A percentile compares a stretch with the other conserved stretches of the same genome.
Evolutionary conservation across 2,329 filamentous ascomycete species (phyloP).

Genomic region (Colletotrichum sp.): DNA sequence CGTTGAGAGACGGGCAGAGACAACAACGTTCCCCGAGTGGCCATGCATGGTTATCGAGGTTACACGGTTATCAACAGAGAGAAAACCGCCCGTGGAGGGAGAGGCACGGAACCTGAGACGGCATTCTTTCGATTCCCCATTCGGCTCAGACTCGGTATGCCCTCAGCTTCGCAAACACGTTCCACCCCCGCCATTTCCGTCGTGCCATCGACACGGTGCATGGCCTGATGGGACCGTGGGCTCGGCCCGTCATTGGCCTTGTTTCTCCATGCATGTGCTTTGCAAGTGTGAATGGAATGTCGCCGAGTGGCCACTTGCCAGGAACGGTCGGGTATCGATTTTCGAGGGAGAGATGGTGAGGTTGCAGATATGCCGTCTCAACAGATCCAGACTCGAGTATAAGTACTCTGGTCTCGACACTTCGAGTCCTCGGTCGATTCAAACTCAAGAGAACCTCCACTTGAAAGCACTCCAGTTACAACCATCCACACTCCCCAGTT

Average conservation of each 20-base stretch:
- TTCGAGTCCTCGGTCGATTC: neutral
- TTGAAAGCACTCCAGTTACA: neutral
- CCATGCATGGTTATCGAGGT: neutral
- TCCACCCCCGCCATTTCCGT: constrained; percentile 11
- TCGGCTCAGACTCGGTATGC: neutral
- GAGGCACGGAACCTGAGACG: neutral
- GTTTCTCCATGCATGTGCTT: constrained; percentile 11
- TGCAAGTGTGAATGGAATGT: constrained; percentile 5
- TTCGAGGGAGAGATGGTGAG: neutral
- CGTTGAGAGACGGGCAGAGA: neutral
- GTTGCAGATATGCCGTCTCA: neutral
- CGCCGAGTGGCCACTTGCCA: neutral
- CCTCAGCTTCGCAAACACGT: neutral
- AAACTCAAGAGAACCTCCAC: neutral
- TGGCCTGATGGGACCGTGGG: neutral
- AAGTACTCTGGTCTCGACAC: neutral
- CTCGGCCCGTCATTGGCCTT: constrained; percentile 1
- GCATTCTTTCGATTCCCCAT: neutral
- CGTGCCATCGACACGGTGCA: neutral
- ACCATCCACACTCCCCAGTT: neutral
- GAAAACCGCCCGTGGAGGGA: neutral
- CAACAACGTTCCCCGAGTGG: neutral
- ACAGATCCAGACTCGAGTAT: neutral
- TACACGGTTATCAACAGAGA: neutral
- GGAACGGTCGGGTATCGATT: neutral